Evolutionary conservation across 2,329 filamentous ascomycete species (phyloP).

Genomic region (Trichoderma koningiopsis): DNA sequence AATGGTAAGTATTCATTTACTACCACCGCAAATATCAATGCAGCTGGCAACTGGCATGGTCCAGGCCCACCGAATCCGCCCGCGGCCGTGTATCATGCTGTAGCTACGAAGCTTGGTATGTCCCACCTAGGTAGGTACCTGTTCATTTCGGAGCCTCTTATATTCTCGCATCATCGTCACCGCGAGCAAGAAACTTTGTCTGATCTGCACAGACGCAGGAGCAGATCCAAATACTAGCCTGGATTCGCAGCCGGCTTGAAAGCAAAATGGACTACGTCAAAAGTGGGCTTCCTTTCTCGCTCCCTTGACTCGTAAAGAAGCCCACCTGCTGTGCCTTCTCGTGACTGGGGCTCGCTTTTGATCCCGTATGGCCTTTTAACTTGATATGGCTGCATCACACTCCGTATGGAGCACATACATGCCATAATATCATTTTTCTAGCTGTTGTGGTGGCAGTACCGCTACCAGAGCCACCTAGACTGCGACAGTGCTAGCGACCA

Average conservation of each 20-base stretch:
- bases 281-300: not conserved
- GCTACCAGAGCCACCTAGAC: not conserved
- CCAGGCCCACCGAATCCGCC: not conserved
- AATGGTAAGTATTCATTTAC: not conserved
- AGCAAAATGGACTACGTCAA: slow-evolving; percentile 12
- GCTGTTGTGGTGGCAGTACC: not conserved
- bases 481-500: not conserved
- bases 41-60: not conserved
- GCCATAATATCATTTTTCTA: not conserved
- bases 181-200: not conserved
- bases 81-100: not conserved
- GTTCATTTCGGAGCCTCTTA: not conserved
- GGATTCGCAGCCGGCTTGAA: not conserved
- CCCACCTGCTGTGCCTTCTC: not conserved
- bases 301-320: not conserved
- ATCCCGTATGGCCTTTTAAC: not conserved
- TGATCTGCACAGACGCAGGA: slow-evolving; percentile 2
- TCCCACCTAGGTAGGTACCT: not conserved
- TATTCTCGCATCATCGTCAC: not conserved
- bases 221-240: not conserved
- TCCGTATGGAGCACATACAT: not conserved
- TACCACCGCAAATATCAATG: not conserved
- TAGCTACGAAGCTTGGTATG: not conserved
- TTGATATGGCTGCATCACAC: not conserved
- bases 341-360: not conserved